Evolutionary conservation across 148 eudicot species (phyloP).

Genomic region (Silene uniflora): DNA sequence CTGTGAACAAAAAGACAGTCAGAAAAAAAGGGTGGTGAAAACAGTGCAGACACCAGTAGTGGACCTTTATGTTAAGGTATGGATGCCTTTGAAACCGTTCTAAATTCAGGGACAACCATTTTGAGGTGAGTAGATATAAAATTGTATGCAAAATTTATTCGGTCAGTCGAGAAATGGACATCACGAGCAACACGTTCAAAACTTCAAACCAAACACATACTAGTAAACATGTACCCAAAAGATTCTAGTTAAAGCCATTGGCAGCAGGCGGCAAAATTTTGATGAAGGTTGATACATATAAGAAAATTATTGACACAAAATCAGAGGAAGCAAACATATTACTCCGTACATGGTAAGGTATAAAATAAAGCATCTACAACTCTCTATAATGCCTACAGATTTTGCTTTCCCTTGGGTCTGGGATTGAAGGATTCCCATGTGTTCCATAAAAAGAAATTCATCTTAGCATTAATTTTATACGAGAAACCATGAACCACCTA

Average conservation of each 20-base stretch:
- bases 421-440: not conserved
- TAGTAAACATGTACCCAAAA: not conserved
- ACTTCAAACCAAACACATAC: not conserved
- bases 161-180: not conserved
- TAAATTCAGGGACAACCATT: not conserved
- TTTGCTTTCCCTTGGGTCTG: not conserved
- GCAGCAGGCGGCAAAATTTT: not conserved
- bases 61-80: not conserved
- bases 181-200: not conserved
- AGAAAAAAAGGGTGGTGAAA: not conserved
- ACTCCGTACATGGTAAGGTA: too few relatives aligned
- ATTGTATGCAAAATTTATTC: not conserved
- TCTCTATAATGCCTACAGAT: not conserved
- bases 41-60: not conserved
- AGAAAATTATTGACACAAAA: not conserved
- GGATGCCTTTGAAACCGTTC: not conserved
- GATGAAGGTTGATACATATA: not conserved
- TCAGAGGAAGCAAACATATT: not conserved
- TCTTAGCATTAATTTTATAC: too few relatives aligned
- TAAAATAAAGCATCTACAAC: too few relatives aligned
- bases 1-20: conserved; percentile 33
- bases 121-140: not conserved
- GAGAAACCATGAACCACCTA: not conserved
- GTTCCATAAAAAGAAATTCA: not conserved
- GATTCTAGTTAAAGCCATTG: not conserved